Evolutionary conservation across 257 asterid species (phyloP).

Genomic region (Schizonepeta tenuifolia): DNA sequence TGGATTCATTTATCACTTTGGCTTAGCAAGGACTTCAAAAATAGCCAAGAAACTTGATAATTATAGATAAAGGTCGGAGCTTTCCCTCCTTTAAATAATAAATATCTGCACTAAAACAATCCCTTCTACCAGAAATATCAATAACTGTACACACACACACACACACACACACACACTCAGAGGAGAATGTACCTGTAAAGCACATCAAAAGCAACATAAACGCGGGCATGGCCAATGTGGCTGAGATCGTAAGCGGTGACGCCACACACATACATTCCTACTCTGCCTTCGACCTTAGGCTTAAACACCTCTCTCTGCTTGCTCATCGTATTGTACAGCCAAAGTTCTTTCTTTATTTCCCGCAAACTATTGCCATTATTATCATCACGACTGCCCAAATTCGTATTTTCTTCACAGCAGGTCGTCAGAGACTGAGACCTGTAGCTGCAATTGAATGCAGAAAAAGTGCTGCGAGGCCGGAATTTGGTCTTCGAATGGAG

Average conservation of each 20-base stretch:
- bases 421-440: conserved; percentile 30
- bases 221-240: conserved; percentile 98
- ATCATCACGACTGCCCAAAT: neutral
- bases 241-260: conserved; percentile 97
- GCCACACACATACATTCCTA: conserved; percentile 96
- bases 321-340: conserved; percentile 90
- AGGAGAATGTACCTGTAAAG: conserved; percentile 63
- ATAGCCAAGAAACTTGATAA: conserved; percentile 5
- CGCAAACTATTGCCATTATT: too few species aligned
- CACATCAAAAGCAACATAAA: conserved; percentile 87
- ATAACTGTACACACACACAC: too few species aligned
- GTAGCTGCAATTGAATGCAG: conserved; percentile 34
- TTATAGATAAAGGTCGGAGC: conserved; percentile 18
- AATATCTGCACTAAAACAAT: neutral
- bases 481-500: conserved; percentile 31
- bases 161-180: too few species aligned
- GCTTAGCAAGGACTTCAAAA: conserved; percentile 14
- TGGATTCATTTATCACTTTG: conserved; percentile 32
- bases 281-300: conserved; percentile 73
- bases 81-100: conserved; percentile 19
- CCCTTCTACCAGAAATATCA: conserved; percentile 1
- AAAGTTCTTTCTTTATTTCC: conserved; percentile 50
- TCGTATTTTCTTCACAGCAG: conserved; percentile 23
- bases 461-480: conserved; percentile 41
- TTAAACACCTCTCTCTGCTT: conserved; percentile 74